phyloP scores from a whole-genome alignment of 2,329 filamentous ascomycete genomes.

The Parasarocladium wereldwijsianum region DNA sequence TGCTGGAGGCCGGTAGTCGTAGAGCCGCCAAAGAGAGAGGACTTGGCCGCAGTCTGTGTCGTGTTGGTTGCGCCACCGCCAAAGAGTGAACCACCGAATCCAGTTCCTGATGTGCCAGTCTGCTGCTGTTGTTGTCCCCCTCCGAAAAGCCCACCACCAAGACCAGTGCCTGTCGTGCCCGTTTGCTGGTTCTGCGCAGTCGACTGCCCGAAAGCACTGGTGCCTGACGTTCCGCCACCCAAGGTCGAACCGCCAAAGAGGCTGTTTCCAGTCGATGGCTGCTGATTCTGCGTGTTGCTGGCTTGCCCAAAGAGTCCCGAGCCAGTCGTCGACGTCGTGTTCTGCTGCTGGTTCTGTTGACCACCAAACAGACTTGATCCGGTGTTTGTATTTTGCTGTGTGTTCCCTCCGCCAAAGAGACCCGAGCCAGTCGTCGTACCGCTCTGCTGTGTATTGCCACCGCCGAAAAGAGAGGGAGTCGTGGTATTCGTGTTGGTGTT shows the following conservation, averaged over 20 bases:
- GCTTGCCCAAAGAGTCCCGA: conserved; percentile 9
- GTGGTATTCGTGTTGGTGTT: conserved; percentile 4
- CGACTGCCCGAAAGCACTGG: conserved; percentile 4
- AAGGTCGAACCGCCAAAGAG: conserved; percentile 6
- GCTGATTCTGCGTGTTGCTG: conserved; percentile 4
- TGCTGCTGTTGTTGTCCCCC: conserved; percentile 9
- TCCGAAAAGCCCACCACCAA: conserved; percentile 7
- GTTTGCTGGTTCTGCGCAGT: conserved; percentile 4
- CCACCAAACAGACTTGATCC: conserved; percentile 4
- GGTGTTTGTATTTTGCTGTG: no score
- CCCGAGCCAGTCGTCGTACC: conserved; percentile 7
- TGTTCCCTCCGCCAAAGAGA: no score
- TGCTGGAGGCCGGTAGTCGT: conserved; percentile 12
- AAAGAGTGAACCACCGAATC: background rate
- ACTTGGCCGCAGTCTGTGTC: conserved; percentile 8
- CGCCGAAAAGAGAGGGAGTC: conserved; percentile 11
- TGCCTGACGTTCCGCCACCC: background rate
- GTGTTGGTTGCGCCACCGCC: conserved; percentile 10
- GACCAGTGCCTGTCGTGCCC: background rate
- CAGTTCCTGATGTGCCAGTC: conserved; percentile 5
- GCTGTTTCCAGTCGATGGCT: conserved; percentile 2
- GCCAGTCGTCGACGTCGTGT: no score
- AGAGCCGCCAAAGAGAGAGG: conserved; percentile 21
- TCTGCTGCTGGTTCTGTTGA: conserved; percentile 1
- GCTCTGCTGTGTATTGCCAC: conserved; percentile 8